Evolutionary conservation across 495 filamentous ascomycete genomes (phyloP).

Genomic region (Penicillium cosmopolitanum): DNA sequence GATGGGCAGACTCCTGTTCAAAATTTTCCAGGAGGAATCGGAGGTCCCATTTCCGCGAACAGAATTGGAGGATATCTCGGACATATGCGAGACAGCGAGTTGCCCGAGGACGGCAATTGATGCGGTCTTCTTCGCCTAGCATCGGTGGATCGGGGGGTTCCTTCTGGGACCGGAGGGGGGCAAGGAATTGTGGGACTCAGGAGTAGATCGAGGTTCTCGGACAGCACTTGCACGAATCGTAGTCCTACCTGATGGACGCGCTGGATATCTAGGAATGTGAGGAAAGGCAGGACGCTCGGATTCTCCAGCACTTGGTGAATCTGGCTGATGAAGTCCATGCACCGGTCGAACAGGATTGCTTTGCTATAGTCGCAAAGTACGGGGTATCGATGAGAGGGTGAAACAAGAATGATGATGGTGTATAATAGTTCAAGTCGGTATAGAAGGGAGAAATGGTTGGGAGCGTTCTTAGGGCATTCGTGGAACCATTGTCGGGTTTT

Average conservation of each 20-base stretch:
- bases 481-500: slow-evolving; percentile 70
- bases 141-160: slow-evolving; percentile 42
- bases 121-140: slow-evolving; percentile 38
- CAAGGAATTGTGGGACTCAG: slow-evolving; percentile 37
- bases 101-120: slow-evolving; percentile 42
- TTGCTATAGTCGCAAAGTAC: slow-evolving; percentile 67
- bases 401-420: slow-evolving; percentile 80
- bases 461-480: slow-evolving; percentile 59
- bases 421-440: slow-evolving; percentile 84
- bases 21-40: slow-evolving; percentile 35
- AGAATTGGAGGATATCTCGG: slow-evolving; percentile 37
- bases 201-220: slow-evolving; percentile 39
- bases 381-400: slow-evolving; percentile 70
- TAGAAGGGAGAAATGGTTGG: slow-evolving; percentile 63
- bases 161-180: slow-evolving; percentile 38
- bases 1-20: slow-evolving; percentile 29
- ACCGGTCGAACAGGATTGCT: slow-evolving; percentile 79
- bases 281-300: slow-evolving; percentile 32
- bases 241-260: slow-evolving; percentile 42
- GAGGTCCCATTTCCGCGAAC: slow-evolving; percentile 41
- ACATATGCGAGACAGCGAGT: slow-evolving; percentile 39
- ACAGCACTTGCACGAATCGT: slow-evolving; percentile 37
- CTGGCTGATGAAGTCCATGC: slow-evolving; percentile 64
- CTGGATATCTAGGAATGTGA: slow-evolving; percentile 46
- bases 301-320: slow-evolving; percentile 45